Evolutionary conservation across 768 basidiomycete genomes (phyloP).

Genomic region (Xerocomus spinulosus): DNA sequence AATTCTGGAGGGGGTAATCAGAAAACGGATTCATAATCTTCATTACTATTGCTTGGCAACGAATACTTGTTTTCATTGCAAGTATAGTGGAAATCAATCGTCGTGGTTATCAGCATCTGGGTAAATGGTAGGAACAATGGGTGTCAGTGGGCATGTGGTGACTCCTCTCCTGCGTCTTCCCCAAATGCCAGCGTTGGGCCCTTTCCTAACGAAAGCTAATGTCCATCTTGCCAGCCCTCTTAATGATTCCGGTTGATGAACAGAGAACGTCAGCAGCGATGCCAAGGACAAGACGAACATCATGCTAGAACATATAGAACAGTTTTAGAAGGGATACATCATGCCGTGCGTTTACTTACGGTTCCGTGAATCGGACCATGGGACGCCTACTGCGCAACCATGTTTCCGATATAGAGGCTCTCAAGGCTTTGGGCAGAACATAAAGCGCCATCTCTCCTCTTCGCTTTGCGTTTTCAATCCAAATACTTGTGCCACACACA

Average conservation of each 20-base stretch:
- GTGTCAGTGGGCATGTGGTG: constrained; percentile 10
- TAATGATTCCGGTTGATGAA: constrained; percentile 57
- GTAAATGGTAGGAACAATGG: constrained; percentile 1
- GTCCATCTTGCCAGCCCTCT: constrained; percentile 75
- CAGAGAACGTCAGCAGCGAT: constrained; percentile 57
- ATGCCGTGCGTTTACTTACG: constrained; percentile 36
- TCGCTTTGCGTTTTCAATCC: constrained; percentile 67
- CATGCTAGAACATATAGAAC: constrained; percentile 39
- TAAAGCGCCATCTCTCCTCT: constrained; percentile 79
- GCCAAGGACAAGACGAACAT: constrained; percentile 62
- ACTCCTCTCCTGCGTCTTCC: constrained; percentile 30
- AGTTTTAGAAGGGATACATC: constrained; percentile 7
- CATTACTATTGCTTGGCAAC: not conserved
- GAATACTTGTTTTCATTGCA: no score
- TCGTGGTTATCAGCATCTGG: not conserved
- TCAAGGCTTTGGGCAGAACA: constrained; percentile 66
- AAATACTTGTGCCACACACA: constrained; percentile 70
- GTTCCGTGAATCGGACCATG: constrained; percentile 45
- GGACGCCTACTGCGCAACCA: constrained; percentile 46
- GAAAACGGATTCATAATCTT: not conserved
- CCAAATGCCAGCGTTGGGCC: constrained; percentile 53
- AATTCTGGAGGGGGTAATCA: constrained; percentile 69
- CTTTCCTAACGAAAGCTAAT: constrained; percentile 59
- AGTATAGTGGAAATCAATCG: constrained; percentile 1
- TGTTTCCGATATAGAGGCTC: constrained; percentile 53